Evolutionary conservation across 2,329 filamentous ascomycete species (phyloP).

Genomic region (Periconia sp.): DNA sequence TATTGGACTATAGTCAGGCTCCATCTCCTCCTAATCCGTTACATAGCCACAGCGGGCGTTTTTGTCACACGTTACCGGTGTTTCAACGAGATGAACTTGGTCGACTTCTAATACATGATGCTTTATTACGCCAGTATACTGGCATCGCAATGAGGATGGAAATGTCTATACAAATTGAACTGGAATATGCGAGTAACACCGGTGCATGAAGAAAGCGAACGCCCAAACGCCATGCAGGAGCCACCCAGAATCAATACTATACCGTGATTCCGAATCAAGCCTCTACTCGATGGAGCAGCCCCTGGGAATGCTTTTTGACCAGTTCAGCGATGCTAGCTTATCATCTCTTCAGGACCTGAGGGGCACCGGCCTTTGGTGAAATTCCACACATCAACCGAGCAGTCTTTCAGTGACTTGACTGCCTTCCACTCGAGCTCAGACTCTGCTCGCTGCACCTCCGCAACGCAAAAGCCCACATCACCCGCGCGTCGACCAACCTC

Average conservation of each 20-base stretch:
- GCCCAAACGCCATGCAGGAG: conserved; percentile 24
- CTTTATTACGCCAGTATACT: not conserved
- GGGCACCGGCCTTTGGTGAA: conserved; percentile 39
- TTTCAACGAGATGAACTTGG: not conserved
- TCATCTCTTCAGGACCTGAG: conserved; percentile 7
- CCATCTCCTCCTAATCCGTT: too few species aligned
- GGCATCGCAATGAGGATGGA: conserved; percentile 14
- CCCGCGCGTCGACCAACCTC: conserved; percentile 48
- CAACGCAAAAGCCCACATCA: conserved; percentile 51
- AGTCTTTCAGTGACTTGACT: conserved; percentile 44
- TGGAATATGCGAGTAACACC: conserved; percentile 16
- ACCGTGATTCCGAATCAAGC: conserved; percentile 8
- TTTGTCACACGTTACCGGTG: not conserved
- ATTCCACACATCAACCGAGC: conserved; percentile 48
- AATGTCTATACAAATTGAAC: conserved; percentile 19
- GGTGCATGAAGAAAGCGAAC: conserved; percentile 13
- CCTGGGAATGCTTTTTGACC: conserved; percentile 1
- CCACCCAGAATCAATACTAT: conserved; percentile 14
- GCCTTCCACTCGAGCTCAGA: conserved; percentile 48
- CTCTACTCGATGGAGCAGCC: too few species aligned
- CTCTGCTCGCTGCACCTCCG: conserved; percentile 46
- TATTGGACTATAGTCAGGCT: too few species aligned
- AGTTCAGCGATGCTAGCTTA: conserved; percentile 17
- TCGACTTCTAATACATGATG: not conserved
- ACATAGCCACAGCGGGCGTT: too few species aligned